phyloP scores from a whole-genome alignment of 2,329 filamentous ascomycete species.

The Trichophyton verrucosum region DNA sequence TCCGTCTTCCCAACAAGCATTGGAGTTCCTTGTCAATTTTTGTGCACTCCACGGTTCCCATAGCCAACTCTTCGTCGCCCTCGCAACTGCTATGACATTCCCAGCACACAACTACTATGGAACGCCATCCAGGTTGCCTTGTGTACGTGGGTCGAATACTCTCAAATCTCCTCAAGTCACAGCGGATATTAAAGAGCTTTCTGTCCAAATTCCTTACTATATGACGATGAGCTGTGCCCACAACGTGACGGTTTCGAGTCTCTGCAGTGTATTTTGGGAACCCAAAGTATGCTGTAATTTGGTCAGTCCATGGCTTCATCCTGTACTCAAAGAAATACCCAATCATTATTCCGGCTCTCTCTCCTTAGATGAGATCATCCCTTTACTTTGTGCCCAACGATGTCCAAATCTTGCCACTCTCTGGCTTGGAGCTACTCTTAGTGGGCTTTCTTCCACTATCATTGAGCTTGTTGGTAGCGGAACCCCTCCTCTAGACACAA shows the following conservation, averaged over 20 bases:
- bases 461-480: not conserved
- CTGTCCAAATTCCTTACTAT: conserved; percentile 4
- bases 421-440: conserved; percentile 6
- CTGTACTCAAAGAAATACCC: conserved; percentile 4
- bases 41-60: conserved; percentile 1
- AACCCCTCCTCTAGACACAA: conserved; percentile 1
- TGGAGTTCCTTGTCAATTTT: conserved; percentile 3
- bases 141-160: not conserved
- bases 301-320: conserved; percentile 6
- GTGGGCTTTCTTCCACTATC: conserved; percentile 2
- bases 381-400: conserved; percentile 4
- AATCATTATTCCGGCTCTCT: conserved; percentile 5
- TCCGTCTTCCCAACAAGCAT: conserved; percentile 1
- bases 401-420: not conserved
- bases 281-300: conserved; percentile 5
- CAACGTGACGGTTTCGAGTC: conserved; percentile 1
- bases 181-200: not conserved
- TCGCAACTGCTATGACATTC: conserved; percentile 7
- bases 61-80: conserved; percentile 5
- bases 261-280: conserved; percentile 7
- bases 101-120: conserved; percentile 5
- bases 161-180: not conserved
- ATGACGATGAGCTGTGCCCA: conserved; percentile 6
- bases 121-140: not conserved
- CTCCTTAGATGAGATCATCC: conserved; percentile 5